Conservation (phyloP, 805 yeast species). For the Candida lessepsii region DNA sequence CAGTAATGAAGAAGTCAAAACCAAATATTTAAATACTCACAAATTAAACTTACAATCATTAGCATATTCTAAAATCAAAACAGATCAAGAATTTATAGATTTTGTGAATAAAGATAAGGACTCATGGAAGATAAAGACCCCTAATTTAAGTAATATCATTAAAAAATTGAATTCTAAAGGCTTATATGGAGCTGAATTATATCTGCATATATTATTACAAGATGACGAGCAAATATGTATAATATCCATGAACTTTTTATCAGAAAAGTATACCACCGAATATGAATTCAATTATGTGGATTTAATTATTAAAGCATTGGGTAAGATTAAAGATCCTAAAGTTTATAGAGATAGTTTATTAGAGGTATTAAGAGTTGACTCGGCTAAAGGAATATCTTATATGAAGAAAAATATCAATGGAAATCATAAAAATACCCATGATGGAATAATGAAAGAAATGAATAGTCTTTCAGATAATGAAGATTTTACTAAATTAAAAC, state of each 20-base stretch:
- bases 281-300: constrained; percentile 6
- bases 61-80: constrained; percentile 12
- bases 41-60: constrained; percentile 8
- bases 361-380: constrained; percentile 29
- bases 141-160: constrained; percentile 6
- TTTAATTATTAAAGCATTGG: constrained; percentile 10
- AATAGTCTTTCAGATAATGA: constrained; percentile 21
- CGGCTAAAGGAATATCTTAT: constrained; percentile 29
- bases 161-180: constrained; percentile 5
- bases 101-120: constrained; percentile 15
- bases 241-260: constrained; percentile 8
- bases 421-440: constrained; percentile 26
- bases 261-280: neutral
- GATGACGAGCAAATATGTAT: constrained; percentile 10
- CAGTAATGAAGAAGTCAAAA: constrained; percentile 9
- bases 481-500: constrained; percentile 28
- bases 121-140: constrained; percentile 15
- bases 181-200: constrained; percentile 10
- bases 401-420: constrained; percentile 28
- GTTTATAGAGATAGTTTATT: constrained; percentile 31
- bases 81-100: constrained; percentile 13
- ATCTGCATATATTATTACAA: constrained; percentile 13
- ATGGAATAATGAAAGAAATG: constrained; percentile 30
- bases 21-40: constrained; percentile 8
- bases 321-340: constrained; percentile 20